Evolutionary conservation across 2,329 filamentous ascomycete species (phyloP).

Genomic region (Ascochyta koolunga): DNA sequence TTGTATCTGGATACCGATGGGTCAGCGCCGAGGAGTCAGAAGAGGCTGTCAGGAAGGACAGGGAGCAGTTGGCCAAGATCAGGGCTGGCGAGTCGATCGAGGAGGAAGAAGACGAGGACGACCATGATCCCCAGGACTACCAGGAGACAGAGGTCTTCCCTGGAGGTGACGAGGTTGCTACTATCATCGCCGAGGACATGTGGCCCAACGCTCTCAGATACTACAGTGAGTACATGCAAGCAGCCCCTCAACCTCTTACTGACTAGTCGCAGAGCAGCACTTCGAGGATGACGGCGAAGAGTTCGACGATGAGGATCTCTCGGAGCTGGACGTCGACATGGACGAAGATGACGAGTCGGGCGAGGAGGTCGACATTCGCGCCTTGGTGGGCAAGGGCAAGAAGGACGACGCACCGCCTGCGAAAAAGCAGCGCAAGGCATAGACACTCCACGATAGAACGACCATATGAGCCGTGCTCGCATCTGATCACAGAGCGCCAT

Average conservation of each 20-base stretch:
- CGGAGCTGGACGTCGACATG: conserved; percentile 69
- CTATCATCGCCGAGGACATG: conserved; percentile 82
- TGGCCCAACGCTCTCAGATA: conserved; percentile 89
- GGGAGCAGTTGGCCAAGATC: conserved; percentile 60
- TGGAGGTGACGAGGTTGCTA: conserved; percentile 82
- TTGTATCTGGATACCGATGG: conserved; percentile 66
- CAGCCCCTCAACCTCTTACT: conserved; percentile 31
- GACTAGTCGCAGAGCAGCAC: conserved; percentile 51
- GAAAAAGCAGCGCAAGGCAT: conserved; percentile 52
- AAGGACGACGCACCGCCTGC: conserved; percentile 44
- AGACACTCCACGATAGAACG: background rate
- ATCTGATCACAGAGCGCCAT: no score
- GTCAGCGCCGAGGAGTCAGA: conserved; percentile 75
- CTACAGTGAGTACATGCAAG: conserved; percentile 71
- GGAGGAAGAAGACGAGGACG: conserved; percentile 55
- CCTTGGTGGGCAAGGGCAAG: conserved; percentile 56
- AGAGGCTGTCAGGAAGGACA: conserved; percentile 65
- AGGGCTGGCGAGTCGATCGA: conserved; percentile 48
- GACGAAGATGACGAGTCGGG: conserved; percentile 60
- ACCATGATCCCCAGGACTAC: conserved; percentile 68
- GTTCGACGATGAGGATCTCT: conserved; percentile 69
- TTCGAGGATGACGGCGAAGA: conserved; percentile 66
- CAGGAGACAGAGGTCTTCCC: conserved; percentile 83
- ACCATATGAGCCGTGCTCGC: no score
- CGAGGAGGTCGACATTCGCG: conserved; percentile 60